These are phyloP conservation scores for Fusarium pseudoanthophilum DNA, from an alignment of 2,329 filamentous ascomycete species.

Conservation along the genomic window DNA sequence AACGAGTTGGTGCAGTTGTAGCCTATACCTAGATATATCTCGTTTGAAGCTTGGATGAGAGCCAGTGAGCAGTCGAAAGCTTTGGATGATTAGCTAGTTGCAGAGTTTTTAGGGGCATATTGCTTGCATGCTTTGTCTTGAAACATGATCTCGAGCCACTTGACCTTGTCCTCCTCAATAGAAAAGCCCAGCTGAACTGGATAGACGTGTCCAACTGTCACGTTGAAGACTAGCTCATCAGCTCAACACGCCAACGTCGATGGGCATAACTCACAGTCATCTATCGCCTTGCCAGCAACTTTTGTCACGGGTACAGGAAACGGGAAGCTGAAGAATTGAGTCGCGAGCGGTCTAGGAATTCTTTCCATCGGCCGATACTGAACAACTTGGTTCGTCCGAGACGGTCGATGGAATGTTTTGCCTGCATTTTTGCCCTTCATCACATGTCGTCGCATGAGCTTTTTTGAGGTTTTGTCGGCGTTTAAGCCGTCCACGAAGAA, in stretches of 20 bases:
- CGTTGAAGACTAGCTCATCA: background rate
- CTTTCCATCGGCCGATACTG: background rate
- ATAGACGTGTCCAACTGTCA: background rate
- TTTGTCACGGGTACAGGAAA: constrained; percentile 5
- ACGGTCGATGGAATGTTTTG: constrained; percentile 6
- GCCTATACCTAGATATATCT: constrained; percentile 8
- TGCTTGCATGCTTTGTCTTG: background rate
- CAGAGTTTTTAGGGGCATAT: fast-evolving
- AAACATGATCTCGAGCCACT: constrained; percentile 21
- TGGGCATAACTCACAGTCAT: background rate
- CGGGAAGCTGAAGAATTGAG: background rate
- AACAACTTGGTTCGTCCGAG: background rate
- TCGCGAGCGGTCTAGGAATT: background rate
- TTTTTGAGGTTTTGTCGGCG: background rate
- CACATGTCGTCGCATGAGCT: constrained; percentile 16
- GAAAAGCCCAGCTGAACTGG: constrained; percentile 8
- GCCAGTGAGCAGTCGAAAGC: constrained; percentile 3
- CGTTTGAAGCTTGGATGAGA: constrained; percentile 8
- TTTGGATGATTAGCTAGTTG: fast-evolving
- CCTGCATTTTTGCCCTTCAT: constrained; percentile 22
- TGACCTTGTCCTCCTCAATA: background rate
- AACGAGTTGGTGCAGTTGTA: background rate
- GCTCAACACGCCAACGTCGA: fast-evolving
- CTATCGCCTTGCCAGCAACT: background rate
- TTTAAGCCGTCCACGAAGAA: constrained; percentile 17